Base-by-base conservation (phyloP, 257 asterid genomes). In the Nicotiana tabacum region DNA sequence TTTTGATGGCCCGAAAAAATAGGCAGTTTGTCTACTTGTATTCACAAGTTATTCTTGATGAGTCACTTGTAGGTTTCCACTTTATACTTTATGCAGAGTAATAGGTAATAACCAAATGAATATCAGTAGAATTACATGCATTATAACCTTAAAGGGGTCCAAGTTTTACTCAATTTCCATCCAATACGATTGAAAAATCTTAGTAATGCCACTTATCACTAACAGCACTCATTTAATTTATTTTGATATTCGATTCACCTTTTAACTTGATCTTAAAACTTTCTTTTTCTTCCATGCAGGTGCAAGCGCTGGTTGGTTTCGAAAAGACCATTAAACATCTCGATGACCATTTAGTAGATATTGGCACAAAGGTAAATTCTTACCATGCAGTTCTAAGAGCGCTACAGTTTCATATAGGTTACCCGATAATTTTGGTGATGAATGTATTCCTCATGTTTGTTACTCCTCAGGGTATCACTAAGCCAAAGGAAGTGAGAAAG, bases 261-360 rank as follows among this genome's bases (percentile, higher is more conserved):
- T 67, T 17, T 67, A 16, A n/a, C 51, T 67, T 66, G 15, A 67
- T 67, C 76, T 33, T 8, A 2, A 33, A n/a, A 67, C 76, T 67
- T 32, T 4, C 24, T 7, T 67, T 65, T 67, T 33, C 5, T 6
- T 33, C 15, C 48, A 13, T 81, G 69, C 88, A 96, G 99, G 92
- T 93, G 82, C 98, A 96, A 92, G 97, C 99, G 83, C 98, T 96
- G 77, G 97, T 91, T 81, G 99, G 99, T 77, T 96, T 94, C 66
- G 93, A 92, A 90, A 96, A 94, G 90, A 93, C 91, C 72, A 83
- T 94, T 43, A 93, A 90, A 74, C 99, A 94, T 91, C 97, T 96
- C 3, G 98, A 94, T 81, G 98, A 92, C 29, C 99, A 88, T 87
- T 83, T 89, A 68, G 97, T 96, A 85, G 95, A 96, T 87, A 90